These are phyloP conservation scores for Sphaerobolus stellatus DNA, from an alignment of 1,284 basidiomycete species.

Conservation along the genomic window DNA sequence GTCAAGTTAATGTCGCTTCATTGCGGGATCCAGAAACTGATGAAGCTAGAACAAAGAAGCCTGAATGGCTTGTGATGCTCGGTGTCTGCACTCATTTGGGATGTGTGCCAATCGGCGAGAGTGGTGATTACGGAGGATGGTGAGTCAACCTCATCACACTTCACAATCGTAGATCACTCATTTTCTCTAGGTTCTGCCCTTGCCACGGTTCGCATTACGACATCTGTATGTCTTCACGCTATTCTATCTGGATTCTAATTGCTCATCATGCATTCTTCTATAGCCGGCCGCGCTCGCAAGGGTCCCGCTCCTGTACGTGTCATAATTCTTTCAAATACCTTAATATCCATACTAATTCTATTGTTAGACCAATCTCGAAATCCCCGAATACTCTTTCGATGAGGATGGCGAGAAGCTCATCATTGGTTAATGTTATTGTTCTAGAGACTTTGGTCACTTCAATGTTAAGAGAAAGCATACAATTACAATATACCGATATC, in stretches of 20 bases:
- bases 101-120: conserved; percentile 98
- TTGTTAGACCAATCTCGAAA: conserved; percentile 85
- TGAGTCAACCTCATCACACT: conserved; percentile 37
- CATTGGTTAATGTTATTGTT: conserved; percentile 67
- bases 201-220: conserved; percentile 99
- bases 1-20: conserved; percentile 78
- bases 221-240: conserved; percentile 60
- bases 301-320: conserved; percentile 85
- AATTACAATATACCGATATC: no score
- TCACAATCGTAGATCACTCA: conserved; percentile 15
- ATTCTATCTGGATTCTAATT: not conserved
- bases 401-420: conserved; percentile 87
- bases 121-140: conserved; percentile 98
- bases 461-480: no score
- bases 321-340: conserved; percentile 1
- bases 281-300: conserved; percentile 91
- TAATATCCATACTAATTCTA: conserved; percentile 6
- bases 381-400: conserved; percentile 85
- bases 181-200: conserved; percentile 77
- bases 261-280: conserved; percentile 13
- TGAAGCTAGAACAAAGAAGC: conserved; percentile 86
- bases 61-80: conserved; percentile 98
- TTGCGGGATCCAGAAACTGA: conserved; percentile 94
- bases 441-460: conserved; percentile 1
- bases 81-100: conserved; percentile 99